Base-by-base conservation (phyloP, 345 rosid genomes). In the Psidium guajava region DNA sequence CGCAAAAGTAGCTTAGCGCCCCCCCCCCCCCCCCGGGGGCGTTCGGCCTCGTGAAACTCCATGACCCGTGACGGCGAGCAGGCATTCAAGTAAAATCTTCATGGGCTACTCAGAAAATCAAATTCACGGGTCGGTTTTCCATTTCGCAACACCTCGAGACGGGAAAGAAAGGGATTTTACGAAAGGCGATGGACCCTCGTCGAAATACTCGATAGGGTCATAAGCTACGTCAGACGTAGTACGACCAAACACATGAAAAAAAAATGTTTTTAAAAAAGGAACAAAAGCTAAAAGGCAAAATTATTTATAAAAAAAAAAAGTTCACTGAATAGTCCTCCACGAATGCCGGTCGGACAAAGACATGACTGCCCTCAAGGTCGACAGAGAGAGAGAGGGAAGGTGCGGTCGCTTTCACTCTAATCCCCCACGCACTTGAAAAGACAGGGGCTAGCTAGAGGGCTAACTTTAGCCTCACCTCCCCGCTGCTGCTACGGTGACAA, bases 261-360 rank as follows among this genome's bases (percentile, higher is more conserved):
- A 21, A 21, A 55, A 21, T 5, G 3, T 3, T 3, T 20, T 54
- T n/a, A n/a, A 21, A 20, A 20, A 21, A 3, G 3, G 25, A 7
- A 16, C 4, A 13, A 61, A 15, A 14, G 1, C 6, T 5, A 27
- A 7, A 28, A 27, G 7, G 10, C 8, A 15, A 28, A 28, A 61
- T 36, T 36, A 36, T n/a, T n/a, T n/a, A n/a, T n/a, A n/a, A 61
- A 24, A 15, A 16, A 32, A 4, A 1, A 64, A 2, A 22, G 24
- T 15, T 77, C 52, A 13, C 51, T 13, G 54, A 80, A 42, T 47
- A 42, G 24, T 88, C 91, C 87, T 82, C 54, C 85, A 89, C 88
- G 91, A 90, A 88, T 86, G 92, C 87, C 87, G 92, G 86, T 88
- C 87, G 77, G 89, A 92, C 82, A 90, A 88, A 25, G 94, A 92